Base-by-base conservation (phyloP, 2,329 filamentous ascomycete genomes). In the Alternaria sp. region DNA sequence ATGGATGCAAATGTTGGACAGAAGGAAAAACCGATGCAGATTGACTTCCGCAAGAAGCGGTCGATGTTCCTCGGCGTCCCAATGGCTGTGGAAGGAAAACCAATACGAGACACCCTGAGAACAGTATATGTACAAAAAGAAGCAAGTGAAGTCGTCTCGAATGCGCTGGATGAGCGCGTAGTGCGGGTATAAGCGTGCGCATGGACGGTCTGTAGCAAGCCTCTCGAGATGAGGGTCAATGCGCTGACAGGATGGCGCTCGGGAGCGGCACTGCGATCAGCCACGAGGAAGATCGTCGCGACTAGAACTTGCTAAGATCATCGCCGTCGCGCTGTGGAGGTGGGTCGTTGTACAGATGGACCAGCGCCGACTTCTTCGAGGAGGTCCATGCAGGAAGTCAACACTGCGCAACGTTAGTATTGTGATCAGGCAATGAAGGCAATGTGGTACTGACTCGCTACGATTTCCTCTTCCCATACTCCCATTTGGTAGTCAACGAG, bases 401-500 rank as follows among this genome's bases (percentile, higher is more conserved):
- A 77, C 69, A 87, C 86, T 88, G 64, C 25, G 20, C 25, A 67
- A 62, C 60, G 55, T 72, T 65, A 71, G 68, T 47, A 30, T 43
- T 20, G 7, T 23, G 46, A 21, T 26, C 8, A 14, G 53, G 41
- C 20, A 5, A 43, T n/a, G 15, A 43, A 23, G 26, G 18, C 50
- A 30, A 47, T 44, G 50, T 43, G 37, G 45, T 26, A 86, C 92
- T 81, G 84, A 97, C 94, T 87, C 62, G 88, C 87, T 71, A 96
- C 88, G 71, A 98, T 97, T 75, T 92, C 89, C 77, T 98, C 94
- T 81, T 98, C 96, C 88, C 93, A 96, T 25, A 98, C 92, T 9
- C 96, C 96, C 83, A 97, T 96, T 75, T 98, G 92, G 78, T 98
- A 99, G 82, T 99, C 96, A 11, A 99, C 93, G 51, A 99, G 83